Base-by-base conservation (phyloP, 345 rosid species). In the Bruguiera parviflora region DNA sequence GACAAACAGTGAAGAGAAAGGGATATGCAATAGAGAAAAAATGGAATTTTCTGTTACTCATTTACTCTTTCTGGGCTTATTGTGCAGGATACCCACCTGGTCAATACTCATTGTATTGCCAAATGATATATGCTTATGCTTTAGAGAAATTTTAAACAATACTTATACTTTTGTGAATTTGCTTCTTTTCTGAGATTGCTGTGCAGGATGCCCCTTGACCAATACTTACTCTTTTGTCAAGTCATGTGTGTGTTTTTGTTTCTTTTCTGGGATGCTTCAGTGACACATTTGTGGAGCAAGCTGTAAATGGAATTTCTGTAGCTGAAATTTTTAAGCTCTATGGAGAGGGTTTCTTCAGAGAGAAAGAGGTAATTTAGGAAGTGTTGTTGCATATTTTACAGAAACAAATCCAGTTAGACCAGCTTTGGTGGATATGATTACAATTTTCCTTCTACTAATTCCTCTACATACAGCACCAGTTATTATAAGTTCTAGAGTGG, bases 271-370 rank as follows among this genome's bases (percentile, higher is more conserved):
- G 71, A 39, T 75, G 37, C 66, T 70, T 11, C 84, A 94, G 99
- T 80, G 97, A 94, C 66, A 3, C 71, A 10, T 78, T 89, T 80
- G 78, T 94, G 60, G 99, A 94, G 85, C 74, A 89, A 59, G 81
- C 78, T 1, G 80, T 78, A 32, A 75, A 80, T 58, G 97, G 92
- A 77, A 80, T 82, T 49, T 71, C 96, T n/a, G 93, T 94, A 21
- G 83, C 97, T 71, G 92, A 91, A 70, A 88, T 94, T 13, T 94
- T 94, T 78, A 81, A 84, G 75, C 85, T 78, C 24, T 83, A 87
- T 61, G 97, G 99, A 66, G 99, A 94, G 67, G 81, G 73, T 43
- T 89, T 83, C 82, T 92, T 95, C 79, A 86, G 99, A 78, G 82
- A 82, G n/a, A 92, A 86, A 72, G 99, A 95, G 98, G 98, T 88